Conservation (phyloP, 2,329 filamentous ascomycete genomes). For the Tolypocladium tundrense region DNA sequence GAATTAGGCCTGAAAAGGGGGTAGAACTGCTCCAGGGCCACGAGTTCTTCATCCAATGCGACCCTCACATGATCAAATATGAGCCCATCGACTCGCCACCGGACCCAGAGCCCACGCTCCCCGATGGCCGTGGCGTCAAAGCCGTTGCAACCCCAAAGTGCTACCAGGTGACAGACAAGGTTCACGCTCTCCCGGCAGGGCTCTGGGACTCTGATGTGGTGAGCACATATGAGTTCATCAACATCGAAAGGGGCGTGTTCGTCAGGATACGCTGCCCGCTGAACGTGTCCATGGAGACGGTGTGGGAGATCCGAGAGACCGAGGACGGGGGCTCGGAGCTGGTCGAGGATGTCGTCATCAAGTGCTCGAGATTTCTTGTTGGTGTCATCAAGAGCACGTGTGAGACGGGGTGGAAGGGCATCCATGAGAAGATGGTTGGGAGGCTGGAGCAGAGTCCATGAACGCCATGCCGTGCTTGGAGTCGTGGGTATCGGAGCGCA, state of each 20-base stretch:
- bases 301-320: conserved; percentile 31
- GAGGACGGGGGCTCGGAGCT: conserved; percentile 27
- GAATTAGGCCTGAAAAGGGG: conserved; percentile 22
- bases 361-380: conserved; percentile 38
- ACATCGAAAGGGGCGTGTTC: conserved; percentile 38
- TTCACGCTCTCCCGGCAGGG: conserved; percentile 42
- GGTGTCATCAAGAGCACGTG: conserved; percentile 39
- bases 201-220: conserved; percentile 45
- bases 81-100: conserved; percentile 21
- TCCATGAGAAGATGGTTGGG: conserved; percentile 37
- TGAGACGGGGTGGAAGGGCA: conserved; percentile 37
- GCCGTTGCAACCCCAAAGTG: conserved; percentile 20
- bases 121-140: conserved; percentile 14
- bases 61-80: conserved; percentile 39
- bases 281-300: conserved; percentile 41
- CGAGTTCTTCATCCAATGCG: conserved; percentile 39
- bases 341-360: conserved; percentile 39
- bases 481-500: background rate
- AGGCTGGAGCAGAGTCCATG: conserved; percentile 15
- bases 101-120: conserved; percentile 17
- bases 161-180: conserved; percentile 38
- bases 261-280: conserved; percentile 41
- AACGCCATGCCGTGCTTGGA: background rate
- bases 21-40: conserved; percentile 40
- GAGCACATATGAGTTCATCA: conserved; percentile 43